Conservation (phyloP, 1,139 yeast species). For the Pichia kudriavzevii region DNA sequence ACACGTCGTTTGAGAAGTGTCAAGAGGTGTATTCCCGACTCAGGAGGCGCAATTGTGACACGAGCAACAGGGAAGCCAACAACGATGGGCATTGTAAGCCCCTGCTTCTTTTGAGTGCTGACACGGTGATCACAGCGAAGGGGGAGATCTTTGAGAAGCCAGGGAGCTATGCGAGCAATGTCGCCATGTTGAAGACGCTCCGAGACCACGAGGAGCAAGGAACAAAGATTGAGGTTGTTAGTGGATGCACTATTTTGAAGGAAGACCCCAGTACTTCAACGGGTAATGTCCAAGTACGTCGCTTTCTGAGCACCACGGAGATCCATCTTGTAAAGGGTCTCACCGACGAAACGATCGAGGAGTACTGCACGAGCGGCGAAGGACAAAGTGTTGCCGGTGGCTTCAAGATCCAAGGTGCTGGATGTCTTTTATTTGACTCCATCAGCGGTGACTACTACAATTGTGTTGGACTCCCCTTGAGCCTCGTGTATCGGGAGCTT, state of each 20-base stretch:
- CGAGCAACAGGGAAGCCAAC: constrained; percentile 20
- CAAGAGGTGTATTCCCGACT: constrained; percentile 39
- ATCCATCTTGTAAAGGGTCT: too few species aligned
- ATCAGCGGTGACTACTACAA: constrained; percentile 79
- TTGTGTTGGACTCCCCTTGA: constrained; percentile 84
- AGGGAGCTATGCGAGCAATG: constrained; percentile 42
- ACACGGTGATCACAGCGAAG: constrained; percentile 66
- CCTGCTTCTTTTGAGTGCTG: constrained; percentile 46
- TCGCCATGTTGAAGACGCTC: constrained; percentile 36
- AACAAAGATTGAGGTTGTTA: constrained; percentile 28
- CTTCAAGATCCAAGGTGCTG: constrained; percentile 70
- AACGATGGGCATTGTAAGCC: neutral
- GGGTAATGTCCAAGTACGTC: constrained; percentile 45
- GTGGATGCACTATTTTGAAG: constrained; percentile 16
- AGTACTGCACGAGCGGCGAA: constrained; percentile 64
- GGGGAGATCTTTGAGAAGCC: constrained; percentile 77
- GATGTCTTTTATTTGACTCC: constrained; percentile 53
- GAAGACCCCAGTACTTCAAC: constrained; percentile 13
- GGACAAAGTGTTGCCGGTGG: constrained; percentile 90
- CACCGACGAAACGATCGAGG: constrained; percentile 45
- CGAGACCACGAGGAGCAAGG: constrained; percentile 35
- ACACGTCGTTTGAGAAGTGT: constrained; percentile 64
- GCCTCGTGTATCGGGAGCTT: constrained; percentile 38
- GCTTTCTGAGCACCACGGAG: too few species aligned
- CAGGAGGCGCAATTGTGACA: neutral